Evolutionary conservation across 169 alveolate species (phyloP).

Genomic region (Cardiosporidium cionae): DNA sequence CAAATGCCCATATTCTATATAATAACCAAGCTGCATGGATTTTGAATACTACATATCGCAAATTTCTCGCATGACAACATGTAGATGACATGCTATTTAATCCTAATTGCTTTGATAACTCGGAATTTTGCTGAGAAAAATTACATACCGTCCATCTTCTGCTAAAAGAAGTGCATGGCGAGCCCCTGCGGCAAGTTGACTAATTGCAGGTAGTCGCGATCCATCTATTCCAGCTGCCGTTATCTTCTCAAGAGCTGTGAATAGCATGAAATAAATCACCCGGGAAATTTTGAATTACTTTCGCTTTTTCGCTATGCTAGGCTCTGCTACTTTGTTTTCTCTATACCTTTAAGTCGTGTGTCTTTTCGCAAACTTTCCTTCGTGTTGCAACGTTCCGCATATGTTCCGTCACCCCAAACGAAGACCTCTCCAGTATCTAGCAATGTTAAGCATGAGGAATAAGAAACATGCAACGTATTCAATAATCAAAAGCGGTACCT

Average conservation of each 20-base stretch:
- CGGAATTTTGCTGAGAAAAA: neutral
- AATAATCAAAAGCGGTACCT: too few relatives aligned
- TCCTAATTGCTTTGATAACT: neutral
- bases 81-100: too few relatives aligned
- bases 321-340: too few relatives aligned
- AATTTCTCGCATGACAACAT: neutral
- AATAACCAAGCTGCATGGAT: neutral
- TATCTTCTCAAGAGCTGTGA: too few relatives aligned
- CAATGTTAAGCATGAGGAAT: too few relatives aligned
- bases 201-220: neutral
- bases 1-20: neutral
- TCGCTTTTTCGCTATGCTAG: too few relatives aligned
- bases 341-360: too few relatives aligned
- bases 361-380: too few relatives aligned
- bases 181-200: neutral
- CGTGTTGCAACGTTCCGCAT: too few relatives aligned
- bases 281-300: too few relatives aligned
- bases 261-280: too few relatives aligned
- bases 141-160: neutral
- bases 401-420: neutral
- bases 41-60: neutral
- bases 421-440: neutral
- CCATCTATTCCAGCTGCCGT: neutral
- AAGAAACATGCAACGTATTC: too few relatives aligned
- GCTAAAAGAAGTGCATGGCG: neutral